These are phyloP conservation scores for Diaporthe sp. DNA, from an alignment of 2,329 filamentous ascomycete species.

Conservation along the genomic window DNA sequence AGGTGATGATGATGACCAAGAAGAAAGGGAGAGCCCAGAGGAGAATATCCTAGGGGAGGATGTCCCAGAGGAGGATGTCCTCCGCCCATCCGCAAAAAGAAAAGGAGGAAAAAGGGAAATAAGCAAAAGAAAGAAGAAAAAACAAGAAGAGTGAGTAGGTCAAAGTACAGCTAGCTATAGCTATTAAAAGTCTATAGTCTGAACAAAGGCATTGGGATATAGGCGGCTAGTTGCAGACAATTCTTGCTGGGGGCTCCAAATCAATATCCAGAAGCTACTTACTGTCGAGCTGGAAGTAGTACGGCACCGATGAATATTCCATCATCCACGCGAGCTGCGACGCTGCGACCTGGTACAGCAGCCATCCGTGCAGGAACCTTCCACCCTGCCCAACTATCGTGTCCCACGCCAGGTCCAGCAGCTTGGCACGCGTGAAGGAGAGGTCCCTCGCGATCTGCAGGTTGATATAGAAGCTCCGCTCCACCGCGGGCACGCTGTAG, in stretches of 20 bases:
- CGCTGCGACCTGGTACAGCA: conserved; percentile 25
- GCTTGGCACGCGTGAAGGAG: conserved; percentile 30
- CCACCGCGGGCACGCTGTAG: conserved; percentile 26
- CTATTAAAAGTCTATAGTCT: neutral
- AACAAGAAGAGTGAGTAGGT: too few species aligned
- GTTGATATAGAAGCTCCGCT: conserved; percentile 30
- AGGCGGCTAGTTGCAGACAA: neutral
- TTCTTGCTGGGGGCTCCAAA: neutral
- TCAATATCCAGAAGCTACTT: neutral
- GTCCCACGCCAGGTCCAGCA: conserved; percentile 33
- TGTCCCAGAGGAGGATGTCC: too few species aligned
- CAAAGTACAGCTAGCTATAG: neutral
- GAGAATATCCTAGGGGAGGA: too few species aligned
- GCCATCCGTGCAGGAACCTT: conserved; percentile 20
- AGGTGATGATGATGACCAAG: too few species aligned
- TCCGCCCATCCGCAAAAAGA: too few species aligned
- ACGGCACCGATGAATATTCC: conserved; percentile 31
- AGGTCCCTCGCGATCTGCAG: conserved; percentile 17
- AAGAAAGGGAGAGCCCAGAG: too few species aligned
- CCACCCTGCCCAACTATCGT: conserved; percentile 30
- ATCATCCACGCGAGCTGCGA: conserved; percentile 35
- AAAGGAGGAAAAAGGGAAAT: too few species aligned
- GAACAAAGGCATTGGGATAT: neutral
- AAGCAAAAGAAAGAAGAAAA: too few species aligned
- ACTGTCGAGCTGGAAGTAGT: conserved; percentile 28